Evolutionary conservation across 2,329 filamentous ascomycete genomes (phyloP).

Genomic region (Cordyceps farinosa): DNA sequence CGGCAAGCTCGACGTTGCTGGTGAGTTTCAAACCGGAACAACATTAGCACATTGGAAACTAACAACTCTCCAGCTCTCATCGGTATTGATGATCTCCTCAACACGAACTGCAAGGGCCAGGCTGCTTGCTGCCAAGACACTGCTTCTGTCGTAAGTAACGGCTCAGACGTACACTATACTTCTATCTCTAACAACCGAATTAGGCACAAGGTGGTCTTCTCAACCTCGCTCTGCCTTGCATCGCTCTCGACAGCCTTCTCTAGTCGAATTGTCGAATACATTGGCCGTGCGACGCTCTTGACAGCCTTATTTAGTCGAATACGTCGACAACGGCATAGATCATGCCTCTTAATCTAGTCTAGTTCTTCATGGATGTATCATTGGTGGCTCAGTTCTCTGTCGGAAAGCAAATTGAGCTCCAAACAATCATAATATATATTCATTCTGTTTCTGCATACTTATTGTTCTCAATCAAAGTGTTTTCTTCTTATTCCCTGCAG

Average conservation of each 20-base stretch:
- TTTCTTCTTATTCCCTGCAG: no score
- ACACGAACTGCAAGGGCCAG: neutral
- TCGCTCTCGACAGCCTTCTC: neutral
- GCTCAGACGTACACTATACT: no score
- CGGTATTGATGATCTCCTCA: neutral
- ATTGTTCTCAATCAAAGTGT: no score
- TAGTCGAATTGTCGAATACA: no score
- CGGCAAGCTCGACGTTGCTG: neutral
- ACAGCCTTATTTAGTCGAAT: no score
- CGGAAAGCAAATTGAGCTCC: neutral
- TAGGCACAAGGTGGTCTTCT: neutral
- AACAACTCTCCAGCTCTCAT: neutral
- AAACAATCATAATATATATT: neutral
- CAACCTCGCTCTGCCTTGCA: neutral
- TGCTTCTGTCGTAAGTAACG: neutral
- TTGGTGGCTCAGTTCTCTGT: neutral
- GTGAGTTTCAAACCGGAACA: neutral
- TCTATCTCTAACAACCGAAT: neutral
- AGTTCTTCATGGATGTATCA: neutral
- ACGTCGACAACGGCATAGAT: no score
- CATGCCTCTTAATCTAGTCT: no score
- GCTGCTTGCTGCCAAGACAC: neutral
- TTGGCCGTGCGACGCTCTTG: no score
- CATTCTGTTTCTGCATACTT: no score
- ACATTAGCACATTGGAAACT: neutral